Evolutionary conservation across 345 rosid species (phyloP).

Genomic region (Salix arbutifolia): DNA sequence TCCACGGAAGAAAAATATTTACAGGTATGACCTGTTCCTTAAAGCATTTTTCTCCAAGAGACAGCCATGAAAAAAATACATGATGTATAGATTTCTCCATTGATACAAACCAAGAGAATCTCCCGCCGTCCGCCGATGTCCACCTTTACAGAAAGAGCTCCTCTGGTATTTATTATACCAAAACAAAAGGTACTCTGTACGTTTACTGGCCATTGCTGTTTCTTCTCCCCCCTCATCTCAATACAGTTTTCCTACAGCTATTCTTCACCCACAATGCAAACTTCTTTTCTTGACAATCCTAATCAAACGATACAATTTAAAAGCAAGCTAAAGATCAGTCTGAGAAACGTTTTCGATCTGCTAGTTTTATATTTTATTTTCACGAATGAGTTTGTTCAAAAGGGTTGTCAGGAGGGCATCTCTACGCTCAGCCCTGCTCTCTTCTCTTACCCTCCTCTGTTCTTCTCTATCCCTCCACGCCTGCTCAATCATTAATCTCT

Average conservation of each 20-base stretch:
- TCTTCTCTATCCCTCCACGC: slow-evolving; percentile 58
- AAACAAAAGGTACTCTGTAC: neutral
- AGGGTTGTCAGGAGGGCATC: slow-evolving; percentile 48
- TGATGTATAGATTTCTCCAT: neutral
- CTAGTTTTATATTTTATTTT: slow-evolving; percentile 15
- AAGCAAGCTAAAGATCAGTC: neutral
- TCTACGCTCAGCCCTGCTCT: slow-evolving; percentile 49
- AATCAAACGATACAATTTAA: neutral
- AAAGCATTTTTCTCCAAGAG: neutral
- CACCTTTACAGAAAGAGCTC: neutral
- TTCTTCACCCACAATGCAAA: neutral
- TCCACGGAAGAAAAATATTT: neutral
- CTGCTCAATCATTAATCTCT: slow-evolving; percentile 43
- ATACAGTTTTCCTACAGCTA: neutral
- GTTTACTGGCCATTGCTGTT: neutral
- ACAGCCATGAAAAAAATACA: neutral
- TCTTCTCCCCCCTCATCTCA: neutral
- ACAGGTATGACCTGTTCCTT: neutral
- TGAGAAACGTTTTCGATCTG: neutral
- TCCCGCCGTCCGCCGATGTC: neutral
- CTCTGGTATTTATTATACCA: neutral
- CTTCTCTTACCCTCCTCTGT: slow-evolving; percentile 47
- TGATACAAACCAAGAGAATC: neutral
- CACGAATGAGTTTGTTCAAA: slow-evolving; percentile 40
- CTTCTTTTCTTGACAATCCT: neutral